Conservation (phyloP, 306 rosid species). For the Acacia confusa region DNA sequence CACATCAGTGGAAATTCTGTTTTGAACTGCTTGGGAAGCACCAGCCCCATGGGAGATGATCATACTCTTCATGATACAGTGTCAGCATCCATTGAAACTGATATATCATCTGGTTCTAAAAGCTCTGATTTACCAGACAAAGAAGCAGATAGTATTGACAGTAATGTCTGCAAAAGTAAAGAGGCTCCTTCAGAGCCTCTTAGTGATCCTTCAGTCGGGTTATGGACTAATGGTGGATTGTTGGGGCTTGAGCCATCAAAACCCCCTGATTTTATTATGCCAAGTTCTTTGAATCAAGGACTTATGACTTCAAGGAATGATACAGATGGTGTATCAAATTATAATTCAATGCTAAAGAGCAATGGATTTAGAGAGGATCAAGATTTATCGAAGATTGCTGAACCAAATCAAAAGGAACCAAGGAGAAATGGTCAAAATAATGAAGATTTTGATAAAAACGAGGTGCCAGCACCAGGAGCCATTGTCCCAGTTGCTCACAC, state of each 20-base stretch:
- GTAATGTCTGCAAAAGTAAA: conserved; percentile 41
- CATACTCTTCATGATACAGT: conserved; percentile 30
- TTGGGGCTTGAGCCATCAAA: conserved; percentile 97
- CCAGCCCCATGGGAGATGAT: conserved; percentile 19
- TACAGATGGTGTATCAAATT: conserved; percentile 30
- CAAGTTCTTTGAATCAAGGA: conserved; percentile 51
- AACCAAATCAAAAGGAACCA: conserved; percentile 34
- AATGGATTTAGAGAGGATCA: conserved; percentile 35
- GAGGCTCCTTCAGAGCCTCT: conserved; percentile 48
- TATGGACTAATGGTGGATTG: conserved; percentile 98
- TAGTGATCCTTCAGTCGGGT: conserved; percentile 50
- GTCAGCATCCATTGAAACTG: conserved; percentile 39
- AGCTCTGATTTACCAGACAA: conserved; percentile 39
- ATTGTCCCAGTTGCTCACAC: conserved; percentile 38
- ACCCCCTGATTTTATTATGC: conserved; percentile 73
- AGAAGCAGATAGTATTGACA: conserved; percentile 38
- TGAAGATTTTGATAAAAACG: conserved; percentile 30
- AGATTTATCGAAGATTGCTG: conserved; percentile 39
- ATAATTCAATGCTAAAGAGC: conserved; percentile 37
- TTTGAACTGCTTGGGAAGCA: conserved; percentile 38
- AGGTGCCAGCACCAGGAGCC: conserved; percentile 40
- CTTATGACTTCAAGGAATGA: conserved; percentile 34
- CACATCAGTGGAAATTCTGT: conserved; percentile 33
- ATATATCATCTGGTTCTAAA: conserved; percentile 37
- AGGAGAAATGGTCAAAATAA: conserved; percentile 33